These are phyloP conservation scores for Mortierella sp. DNA, from an alignment of 371 early-diverging fungal genomes.

Conservation along the genomic window DNA sequence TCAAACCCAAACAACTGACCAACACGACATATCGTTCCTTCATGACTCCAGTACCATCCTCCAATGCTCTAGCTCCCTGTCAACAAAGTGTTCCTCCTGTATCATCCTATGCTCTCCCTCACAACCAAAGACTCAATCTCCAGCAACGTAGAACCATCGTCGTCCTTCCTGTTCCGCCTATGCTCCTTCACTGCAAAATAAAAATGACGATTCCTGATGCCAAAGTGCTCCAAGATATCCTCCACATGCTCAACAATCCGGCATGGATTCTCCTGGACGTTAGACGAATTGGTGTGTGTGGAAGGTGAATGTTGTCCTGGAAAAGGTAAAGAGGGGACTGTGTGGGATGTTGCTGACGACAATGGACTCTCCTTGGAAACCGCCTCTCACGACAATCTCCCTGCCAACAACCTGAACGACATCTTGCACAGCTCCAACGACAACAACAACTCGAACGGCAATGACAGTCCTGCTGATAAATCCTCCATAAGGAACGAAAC, in stretches of 20 bases:
- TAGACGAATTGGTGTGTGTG: background rate
- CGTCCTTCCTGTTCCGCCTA: background rate
- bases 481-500: background rate
- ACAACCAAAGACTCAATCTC: background rate
- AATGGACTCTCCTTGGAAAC: background rate
- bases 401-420: background rate
- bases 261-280: background rate
- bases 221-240: background rate
- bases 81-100: background rate
- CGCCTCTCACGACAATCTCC: background rate
- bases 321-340: background rate
- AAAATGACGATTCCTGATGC: background rate
- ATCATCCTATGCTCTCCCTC: background rate
- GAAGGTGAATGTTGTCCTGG: background rate
- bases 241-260: background rate
- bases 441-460: background rate
- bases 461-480: background rate
- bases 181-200: background rate
- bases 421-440: background rate
- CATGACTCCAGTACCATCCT: background rate
- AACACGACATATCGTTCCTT: background rate
- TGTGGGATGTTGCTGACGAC: background rate
- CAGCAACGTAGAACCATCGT: background rate
- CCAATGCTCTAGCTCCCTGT: background rate
- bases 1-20: background rate